Evolutionary conservation across 306 rosid genomes (phyloP), one percentile per base, ranked within the genome.

Genomic region (Aeschynomene evenia): DNA sequence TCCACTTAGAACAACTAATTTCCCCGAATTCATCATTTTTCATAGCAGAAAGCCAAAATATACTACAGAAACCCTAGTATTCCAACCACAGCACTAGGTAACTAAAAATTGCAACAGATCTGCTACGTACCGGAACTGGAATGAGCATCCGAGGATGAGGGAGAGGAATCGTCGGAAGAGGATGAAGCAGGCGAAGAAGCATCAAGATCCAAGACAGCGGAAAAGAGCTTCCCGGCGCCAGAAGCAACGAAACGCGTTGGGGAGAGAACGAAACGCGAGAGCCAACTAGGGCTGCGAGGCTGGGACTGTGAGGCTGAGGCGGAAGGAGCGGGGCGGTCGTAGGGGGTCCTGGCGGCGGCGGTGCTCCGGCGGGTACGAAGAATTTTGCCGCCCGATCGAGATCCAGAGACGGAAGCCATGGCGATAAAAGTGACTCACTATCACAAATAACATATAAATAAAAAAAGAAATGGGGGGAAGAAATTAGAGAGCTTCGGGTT

Each of bases 301-400:
- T 16, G 80, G 96, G 95, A 85, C 66, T 61, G 15, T 1, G 77
- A 67, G 26, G 42, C 53, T 14, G 28, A 59, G 70, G 54, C 62
- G 43, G 75, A 11, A 5, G 74, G 73, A 43, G 65, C 66, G 18
- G 96, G 96, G 2, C 97, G 92, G 57, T 80, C 87, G 75, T 95
- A 95, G 1, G 99, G 99, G 13, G 82, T 91, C 46, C 75, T 84
- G 2, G 81, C 34, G 11, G 75, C 24, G 26, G 77, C 75, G 33
- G 69, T 23, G 48, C 85, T 24, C 39, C 86, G 89, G 63, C 95
- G 81, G 22, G 80, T 43, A 1, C 99, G 86, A 54, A 91, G 71
- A 5, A 91, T 82, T 60, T 95, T 95, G 64, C 99, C 97, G 33
- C 97, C 97, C 19, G 92, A 77, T 77, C 89, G 87, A 59, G 92